Percentiles rank a stretch among this genome's conserved stretches.
phyloP scores from a whole-genome alignment of 1,139 yeast genomes.

The Meyerozyma carpophila region DNA sequence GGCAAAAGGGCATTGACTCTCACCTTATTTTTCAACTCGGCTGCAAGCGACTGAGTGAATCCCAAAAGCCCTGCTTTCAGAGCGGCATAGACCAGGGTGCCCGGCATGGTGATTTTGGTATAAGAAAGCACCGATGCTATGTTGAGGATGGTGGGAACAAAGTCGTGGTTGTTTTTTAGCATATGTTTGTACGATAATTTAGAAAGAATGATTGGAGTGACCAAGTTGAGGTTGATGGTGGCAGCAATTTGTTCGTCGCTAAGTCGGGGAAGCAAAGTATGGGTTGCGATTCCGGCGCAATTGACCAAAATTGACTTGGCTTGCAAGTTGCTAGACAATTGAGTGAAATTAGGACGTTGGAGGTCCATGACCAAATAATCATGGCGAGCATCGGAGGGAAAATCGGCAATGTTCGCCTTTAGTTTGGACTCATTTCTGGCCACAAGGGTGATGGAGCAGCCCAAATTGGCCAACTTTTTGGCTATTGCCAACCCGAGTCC shows the following conservation, averaged over 20 bases:
- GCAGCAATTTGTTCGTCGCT: constrained; percentile 35
- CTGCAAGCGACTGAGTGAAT: constrained; percentile 58
- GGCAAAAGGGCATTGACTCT: constrained; percentile 68
- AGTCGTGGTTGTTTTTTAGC: constrained; percentile 27
- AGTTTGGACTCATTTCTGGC: constrained; percentile 48
- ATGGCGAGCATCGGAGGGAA: constrained; percentile 37
- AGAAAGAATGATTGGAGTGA: constrained; percentile 59
- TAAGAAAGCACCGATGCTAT: constrained; percentile 67
- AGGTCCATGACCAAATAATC: constrained; percentile 50
- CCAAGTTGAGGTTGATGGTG: constrained; percentile 57
- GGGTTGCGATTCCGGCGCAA: constrained; percentile 79
- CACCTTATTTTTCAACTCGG: constrained; percentile 50
- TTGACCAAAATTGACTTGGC: constrained; percentile 52
- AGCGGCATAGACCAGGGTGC: constrained; percentile 75
- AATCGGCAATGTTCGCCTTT: constrained; percentile 19
- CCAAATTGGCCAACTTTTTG: constrained; percentile 48
- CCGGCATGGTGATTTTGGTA: constrained; percentile 38
- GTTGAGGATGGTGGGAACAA: constrained; percentile 44
- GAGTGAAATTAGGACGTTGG: constrained; percentile 9
- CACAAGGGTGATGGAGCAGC: constrained; percentile 57
- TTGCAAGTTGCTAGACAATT: not conserved
- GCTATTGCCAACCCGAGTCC: constrained; percentile 80
- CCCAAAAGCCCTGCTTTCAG: constrained; percentile 74
- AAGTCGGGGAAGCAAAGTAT: constrained; percentile 46
- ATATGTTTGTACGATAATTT: constrained; percentile 42